Evolutionary conservation across 2,329 filamentous ascomycete species (phyloP).

Genomic region (Atkinsonella hypoxylon): DNA sequence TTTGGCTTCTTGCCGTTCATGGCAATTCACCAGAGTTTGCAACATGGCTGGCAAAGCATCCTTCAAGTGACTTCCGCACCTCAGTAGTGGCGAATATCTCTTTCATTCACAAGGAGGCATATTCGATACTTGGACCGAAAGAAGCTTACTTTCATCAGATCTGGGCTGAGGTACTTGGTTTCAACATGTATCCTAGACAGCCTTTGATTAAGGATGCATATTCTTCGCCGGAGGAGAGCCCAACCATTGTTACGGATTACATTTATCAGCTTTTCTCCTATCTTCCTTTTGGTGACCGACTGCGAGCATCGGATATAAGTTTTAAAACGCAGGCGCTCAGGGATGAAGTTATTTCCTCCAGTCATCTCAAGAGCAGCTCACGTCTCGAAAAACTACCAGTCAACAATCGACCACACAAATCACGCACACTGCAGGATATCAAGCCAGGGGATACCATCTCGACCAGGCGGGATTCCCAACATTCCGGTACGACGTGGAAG

Average conservation of each 20-base stretch:
- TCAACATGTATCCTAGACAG: slow-evolving; percentile 21
- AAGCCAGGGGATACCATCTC: slow-evolving; percentile 37
- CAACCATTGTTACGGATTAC: slow-evolving; percentile 60
- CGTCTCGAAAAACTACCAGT: not conserved
- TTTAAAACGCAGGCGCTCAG: slow-evolving; percentile 16
- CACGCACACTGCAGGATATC: slow-evolving; percentile 19
- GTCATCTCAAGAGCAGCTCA: slow-evolving; percentile 15
- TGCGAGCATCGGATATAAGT: slow-evolving; percentile 27
- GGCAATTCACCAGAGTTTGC: slow-evolving; percentile 27
- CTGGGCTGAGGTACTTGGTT: slow-evolving; percentile 39
- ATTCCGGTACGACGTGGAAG: slow-evolving; percentile 44
- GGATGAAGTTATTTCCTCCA: slow-evolving; percentile 15
- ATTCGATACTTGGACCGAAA: slow-evolving; percentile 30
- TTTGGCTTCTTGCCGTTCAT: slow-evolving; percentile 42
- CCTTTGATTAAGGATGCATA: not conserved
- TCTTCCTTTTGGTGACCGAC: slow-evolving; percentile 44
- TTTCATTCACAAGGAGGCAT: slow-evolving; percentile 55
- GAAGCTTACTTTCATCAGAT: slow-evolving; percentile 28
- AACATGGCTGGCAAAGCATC: slow-evolving; percentile 41
- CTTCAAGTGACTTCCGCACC: slow-evolving; percentile 48
- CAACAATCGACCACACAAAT: not conserved
- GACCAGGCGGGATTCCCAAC: slow-evolving; percentile 30
- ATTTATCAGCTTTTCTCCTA: slow-evolving; percentile 51
- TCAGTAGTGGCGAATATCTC: slow-evolving; percentile 46
- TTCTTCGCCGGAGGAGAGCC: slow-evolving; percentile 6